Evolutionary conservation across 2,329 filamentous ascomycete genomes (phyloP).

Genomic region (Fusarium stilboides): DNA sequence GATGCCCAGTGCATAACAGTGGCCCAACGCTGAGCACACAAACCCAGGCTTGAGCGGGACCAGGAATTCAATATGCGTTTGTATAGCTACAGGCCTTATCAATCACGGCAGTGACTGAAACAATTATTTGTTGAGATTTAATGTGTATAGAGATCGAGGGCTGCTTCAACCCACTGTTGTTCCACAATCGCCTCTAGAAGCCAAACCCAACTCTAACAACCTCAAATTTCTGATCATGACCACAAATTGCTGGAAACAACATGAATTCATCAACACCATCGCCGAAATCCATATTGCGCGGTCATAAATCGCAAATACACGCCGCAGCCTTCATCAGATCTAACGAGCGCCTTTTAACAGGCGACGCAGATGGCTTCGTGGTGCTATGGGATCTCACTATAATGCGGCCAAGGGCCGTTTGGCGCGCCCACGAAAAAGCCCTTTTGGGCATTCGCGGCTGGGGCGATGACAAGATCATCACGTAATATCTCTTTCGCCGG

Average conservation of each 20-base stretch:
- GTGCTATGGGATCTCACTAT: constrained; percentile 87
- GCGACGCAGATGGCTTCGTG: constrained; percentile 91
- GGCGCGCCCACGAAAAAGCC: constrained; percentile 85
- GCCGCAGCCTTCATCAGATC: constrained; percentile 78
- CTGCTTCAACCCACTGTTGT: background rate
- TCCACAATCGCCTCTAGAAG: constrained; percentile 19
- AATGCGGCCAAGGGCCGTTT: constrained; percentile 86
- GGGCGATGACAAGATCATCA: constrained; percentile 82
- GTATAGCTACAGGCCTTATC: background rate
- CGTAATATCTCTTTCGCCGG: constrained; percentile 68
- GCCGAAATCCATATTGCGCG: constrained; percentile 80
- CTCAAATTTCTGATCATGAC: constrained; percentile 15
- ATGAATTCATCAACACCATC: constrained; percentile 53
- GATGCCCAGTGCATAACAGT: too few species aligned
- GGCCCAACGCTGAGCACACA: background rate
- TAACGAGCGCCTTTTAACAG: constrained; percentile 85
- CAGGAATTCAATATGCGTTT: too few species aligned
- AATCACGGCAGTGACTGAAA: background rate
- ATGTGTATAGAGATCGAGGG: background rate
- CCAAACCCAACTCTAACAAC: background rate
- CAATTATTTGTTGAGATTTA: background rate
- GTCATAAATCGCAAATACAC: constrained; percentile 87
- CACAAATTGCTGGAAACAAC: constrained; percentile 12
- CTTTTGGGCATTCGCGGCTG: constrained; percentile 83
- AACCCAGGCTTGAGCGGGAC: too few species aligned